Conservation (phyloP, 306 rosid species). For the Abrus precatorius region DNA sequence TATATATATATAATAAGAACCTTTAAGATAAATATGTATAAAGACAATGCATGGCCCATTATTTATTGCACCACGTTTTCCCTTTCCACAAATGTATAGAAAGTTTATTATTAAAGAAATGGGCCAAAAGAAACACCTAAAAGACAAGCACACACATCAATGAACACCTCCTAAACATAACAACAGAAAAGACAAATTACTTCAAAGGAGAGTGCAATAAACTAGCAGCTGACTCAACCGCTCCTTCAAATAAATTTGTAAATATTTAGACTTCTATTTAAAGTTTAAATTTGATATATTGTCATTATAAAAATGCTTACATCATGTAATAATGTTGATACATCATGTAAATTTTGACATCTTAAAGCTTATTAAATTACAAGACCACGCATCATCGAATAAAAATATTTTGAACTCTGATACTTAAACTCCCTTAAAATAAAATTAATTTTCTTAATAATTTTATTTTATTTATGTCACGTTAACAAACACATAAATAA, state of each 20-base stretch:
- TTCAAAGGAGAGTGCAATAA: background rate
- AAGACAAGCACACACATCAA: slow-evolving; percentile 25
- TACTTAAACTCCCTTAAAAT: background rate
- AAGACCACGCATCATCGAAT: background rate
- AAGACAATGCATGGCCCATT: slow-evolving; percentile 21
- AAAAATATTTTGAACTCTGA: background rate
- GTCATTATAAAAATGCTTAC: too few species aligned
- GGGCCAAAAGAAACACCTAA: background rate
- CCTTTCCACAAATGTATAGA: background rate
- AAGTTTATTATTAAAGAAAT: background rate
- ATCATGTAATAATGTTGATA: too few species aligned
- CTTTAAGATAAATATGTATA: background rate
- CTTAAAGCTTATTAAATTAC: background rate
- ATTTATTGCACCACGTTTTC: slow-evolving; percentile 25
- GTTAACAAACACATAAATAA: background rate
- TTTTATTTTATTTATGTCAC: background rate
- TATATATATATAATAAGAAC: background rate
- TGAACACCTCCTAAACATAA: background rate
- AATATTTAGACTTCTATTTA: background rate
- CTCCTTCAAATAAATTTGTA: background rate
- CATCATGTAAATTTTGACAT: too few species aligned
- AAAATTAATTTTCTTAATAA: background rate
- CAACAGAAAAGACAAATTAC: slow-evolving; percentile 11
- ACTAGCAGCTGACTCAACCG: background rate
- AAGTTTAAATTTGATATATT: background rate